Evolutionary conservation across 176 grass and related monocot genomes (phyloP), one percentile per base, ranked within the genome.

Genomic region (Aegilops tauschii): DNA sequence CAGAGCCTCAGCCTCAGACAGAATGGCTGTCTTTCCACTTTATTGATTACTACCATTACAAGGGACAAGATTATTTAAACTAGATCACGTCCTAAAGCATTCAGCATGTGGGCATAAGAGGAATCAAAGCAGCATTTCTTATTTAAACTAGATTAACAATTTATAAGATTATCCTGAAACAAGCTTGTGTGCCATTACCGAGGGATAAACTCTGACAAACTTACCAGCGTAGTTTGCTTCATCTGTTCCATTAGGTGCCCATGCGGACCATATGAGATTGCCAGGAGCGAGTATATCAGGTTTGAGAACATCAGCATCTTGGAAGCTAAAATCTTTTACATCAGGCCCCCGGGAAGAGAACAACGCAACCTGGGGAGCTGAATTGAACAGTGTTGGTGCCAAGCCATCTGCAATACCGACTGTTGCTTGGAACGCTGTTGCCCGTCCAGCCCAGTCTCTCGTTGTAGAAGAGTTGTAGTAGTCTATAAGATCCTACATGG

Each of bases 251-350:
- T 99, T 96, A 80, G 94, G 97, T 0, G 97, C 85, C 94, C 97
- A 99, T 73, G 97, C 97, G 34, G 97, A 75, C 97, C 97, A 99
- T 86, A 99, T 96, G 72, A 94, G 90, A 93, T 94, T 94, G 18
- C 97, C 97, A 84, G 94, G 97, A 82, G 97, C 92, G 5, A 99
- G 90, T 78, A 99, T 94, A 40, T 99, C 94, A 77, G 97, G 97
- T 75, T 99, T 99, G 31, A 99, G 94, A 61, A 99, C 89, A 86
- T 99, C 97, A 66, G 97, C 97, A 80, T 99, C 97, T 94, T 94
- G 90, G 87, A 99, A 99, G 69, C 92, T 99, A 81, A 99, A 99
- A 93, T 99, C 97, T 81, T 96, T 99, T 32, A 99, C 97, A 91
- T 96, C 97, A 47, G 97, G 97, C 28, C 97, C 97, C 86, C 97